phyloP scores from a whole-genome alignment of 192 early-diverging fungal genomes.

The Borealophlyctis nickersoniae region DNA sequence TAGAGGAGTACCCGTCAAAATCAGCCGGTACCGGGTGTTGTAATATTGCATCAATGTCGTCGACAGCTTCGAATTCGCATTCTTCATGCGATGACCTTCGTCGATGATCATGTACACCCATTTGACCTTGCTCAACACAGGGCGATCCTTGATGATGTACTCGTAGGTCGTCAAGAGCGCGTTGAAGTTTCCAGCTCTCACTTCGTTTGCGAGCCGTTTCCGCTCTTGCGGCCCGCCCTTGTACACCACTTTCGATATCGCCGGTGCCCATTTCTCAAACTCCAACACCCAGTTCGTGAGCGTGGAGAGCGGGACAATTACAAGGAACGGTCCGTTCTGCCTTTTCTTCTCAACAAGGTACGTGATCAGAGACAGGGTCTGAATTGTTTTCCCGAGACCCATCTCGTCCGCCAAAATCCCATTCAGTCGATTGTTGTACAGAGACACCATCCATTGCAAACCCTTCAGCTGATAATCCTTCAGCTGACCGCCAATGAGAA shows the following conservation, averaged over 20 bases:
- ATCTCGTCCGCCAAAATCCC: slow-evolving; percentile 98
- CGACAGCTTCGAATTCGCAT: slow-evolving; percentile 82
- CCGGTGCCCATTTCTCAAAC: slow-evolving; percentile 97
- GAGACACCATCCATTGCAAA: slow-evolving; percentile 98
- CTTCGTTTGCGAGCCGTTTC: slow-evolving; percentile 64
- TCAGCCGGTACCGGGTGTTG: slow-evolving; percentile 82
- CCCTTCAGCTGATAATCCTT: slow-evolving; percentile 98
- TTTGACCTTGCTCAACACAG: slow-evolving; percentile 82
- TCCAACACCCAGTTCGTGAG: slow-evolving; percentile 96
- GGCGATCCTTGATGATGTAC: slow-evolving; percentile 91
- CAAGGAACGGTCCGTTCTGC: slow-evolving; percentile 92
- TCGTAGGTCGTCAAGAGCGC: slow-evolving; percentile 96
- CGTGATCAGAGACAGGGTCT: slow-evolving; percentile 94
- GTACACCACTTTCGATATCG: slow-evolving; percentile 84
- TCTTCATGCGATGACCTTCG: slow-evolving; percentile 99
- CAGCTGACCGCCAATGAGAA: slow-evolving; percentile 84
- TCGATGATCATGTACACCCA: slow-evolving; percentile 99
- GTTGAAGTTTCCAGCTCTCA: slow-evolving; percentile 82
- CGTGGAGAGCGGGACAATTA: slow-evolving; percentile 94
- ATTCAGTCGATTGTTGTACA: slow-evolving; percentile 98
- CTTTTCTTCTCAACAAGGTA: slow-evolving; percentile 94
- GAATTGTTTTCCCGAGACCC: slow-evolving; percentile 75
- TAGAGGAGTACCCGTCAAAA: slow-evolving; percentile 97
- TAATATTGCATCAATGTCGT: slow-evolving; percentile 86
- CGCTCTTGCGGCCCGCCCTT: slow-evolving; percentile 82